Percentiles rank a stretch among this genome's conserved stretches.
These are phyloP conservation scores for Cucumis hystrix DNA, from an alignment of 306 rosid species.

Conservation along the genomic window DNA sequence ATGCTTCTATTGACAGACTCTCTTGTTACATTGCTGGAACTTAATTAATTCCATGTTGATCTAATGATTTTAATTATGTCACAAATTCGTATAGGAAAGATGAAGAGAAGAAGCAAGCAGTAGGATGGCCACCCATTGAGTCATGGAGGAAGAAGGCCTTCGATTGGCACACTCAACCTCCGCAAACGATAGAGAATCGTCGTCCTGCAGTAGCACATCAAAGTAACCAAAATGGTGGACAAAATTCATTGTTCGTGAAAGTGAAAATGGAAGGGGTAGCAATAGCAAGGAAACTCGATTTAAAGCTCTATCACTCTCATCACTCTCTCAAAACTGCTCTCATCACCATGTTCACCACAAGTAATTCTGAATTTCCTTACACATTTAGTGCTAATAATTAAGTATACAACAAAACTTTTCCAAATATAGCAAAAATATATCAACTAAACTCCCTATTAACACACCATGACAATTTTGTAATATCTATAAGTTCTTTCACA, in stretches of 20 bases:
- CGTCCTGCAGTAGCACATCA: background rate
- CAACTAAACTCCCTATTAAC: too few relatives aligned
- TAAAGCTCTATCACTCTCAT: constrained; percentile 35
- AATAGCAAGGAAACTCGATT: constrained; percentile 48
- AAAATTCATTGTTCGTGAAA: constrained; percentile 36
- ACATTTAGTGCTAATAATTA: too few relatives aligned
- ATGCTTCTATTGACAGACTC: too few relatives aligned
- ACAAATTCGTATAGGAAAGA: background rate
- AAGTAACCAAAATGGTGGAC: constrained; percentile 15
- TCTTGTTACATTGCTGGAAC: too few relatives aligned
- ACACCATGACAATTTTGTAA: too few relatives aligned
- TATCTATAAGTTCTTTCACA: too few relatives aligned
- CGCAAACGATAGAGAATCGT: background rate
- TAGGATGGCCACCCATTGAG: constrained; percentile 95
- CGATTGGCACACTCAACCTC: background rate
- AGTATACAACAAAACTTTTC: too few relatives aligned
- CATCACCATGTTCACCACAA: constrained; percentile 40
- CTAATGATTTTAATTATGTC: background rate
- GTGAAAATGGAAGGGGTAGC: constrained; percentile 80
- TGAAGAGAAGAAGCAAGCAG: constrained; percentile 19
- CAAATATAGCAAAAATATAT: too few relatives aligned
- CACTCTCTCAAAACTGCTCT: constrained; percentile 32
- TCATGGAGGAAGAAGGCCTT: constrained; percentile 52
- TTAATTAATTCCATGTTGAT: too few relatives aligned
- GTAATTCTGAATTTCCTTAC: constrained; percentile 10